Percentiles rank a stretch among this genome's conserved stretches.
Evolutionary conservation across 768 basidiomycete genomes (phyloP).

Genomic region (Serpula lacrymans): DNA sequence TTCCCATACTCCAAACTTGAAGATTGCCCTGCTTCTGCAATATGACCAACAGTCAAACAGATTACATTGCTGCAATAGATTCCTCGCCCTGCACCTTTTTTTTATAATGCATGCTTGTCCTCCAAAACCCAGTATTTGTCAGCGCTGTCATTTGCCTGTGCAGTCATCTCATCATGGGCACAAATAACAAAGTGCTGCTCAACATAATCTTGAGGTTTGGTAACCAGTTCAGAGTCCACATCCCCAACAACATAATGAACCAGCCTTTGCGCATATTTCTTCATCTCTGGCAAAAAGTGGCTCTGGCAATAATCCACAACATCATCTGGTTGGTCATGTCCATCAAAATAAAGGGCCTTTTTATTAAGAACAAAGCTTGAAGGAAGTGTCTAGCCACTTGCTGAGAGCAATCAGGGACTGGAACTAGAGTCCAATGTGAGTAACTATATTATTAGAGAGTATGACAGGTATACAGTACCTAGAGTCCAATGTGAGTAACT

Average conservation of each 20-base stretch:
- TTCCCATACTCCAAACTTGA: slow-evolving; percentile 41
- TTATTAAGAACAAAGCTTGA: too few relatives aligned
- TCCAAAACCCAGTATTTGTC: slow-evolving; percentile 33
- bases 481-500: too few relatives aligned
- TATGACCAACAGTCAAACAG: slow-evolving; percentile 27
- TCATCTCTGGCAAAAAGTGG: slow-evolving; percentile 12
- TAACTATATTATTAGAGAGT: too few relatives aligned
- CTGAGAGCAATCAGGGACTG: too few relatives aligned
- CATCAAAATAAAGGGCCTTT: slow-evolving; percentile 19
- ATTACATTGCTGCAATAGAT: slow-evolving; percentile 37
- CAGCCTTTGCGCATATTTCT: slow-evolving; percentile 19
- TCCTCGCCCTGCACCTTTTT: slow-evolving; percentile 37
- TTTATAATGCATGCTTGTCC: slow-evolving; percentile 29
- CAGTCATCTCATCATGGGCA: slow-evolving; percentile 38
- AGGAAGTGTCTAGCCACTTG: too few relatives aligned
- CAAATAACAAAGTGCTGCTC: slow-evolving; percentile 14
- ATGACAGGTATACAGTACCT: too few relatives aligned
- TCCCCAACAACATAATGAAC: slow-evolving; percentile 10
- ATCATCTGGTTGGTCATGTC: slow-evolving; percentile 17
- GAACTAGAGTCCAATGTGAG: too few relatives aligned
- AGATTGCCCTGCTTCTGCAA: slow-evolving; percentile 27
- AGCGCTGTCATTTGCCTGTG: slow-evolving; percentile 35
- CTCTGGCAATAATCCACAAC: slow-evolving; percentile 11
- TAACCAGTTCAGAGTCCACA: slow-evolving; percentile 7
- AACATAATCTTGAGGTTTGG: slow-evolving; percentile 14